Evolutionary conservation across 2,329 filamentous ascomycete genomes (phyloP).

Genomic region (Magnaporthales sp.): DNA sequence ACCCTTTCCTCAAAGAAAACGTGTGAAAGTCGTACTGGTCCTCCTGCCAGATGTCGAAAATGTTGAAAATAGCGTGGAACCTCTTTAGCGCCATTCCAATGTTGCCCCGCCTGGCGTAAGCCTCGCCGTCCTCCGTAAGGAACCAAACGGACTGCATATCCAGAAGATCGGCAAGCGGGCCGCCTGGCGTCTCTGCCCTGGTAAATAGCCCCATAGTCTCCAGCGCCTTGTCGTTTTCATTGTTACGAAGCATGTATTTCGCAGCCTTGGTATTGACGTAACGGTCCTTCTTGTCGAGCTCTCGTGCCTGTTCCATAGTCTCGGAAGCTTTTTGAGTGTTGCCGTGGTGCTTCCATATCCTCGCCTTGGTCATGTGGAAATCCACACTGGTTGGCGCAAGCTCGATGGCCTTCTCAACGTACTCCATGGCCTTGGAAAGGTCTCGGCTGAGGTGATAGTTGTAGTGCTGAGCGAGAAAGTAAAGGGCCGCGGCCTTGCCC

Average conservation of each 20-base stretch:
- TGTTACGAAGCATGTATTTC: constrained; percentile 91
- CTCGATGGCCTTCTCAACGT: constrained; percentile 75
- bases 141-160: constrained; percentile 99
- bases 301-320: constrained; percentile 79
- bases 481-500: constrained; percentile 74
- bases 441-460: constrained; percentile 86
- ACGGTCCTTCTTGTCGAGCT: constrained; percentile 80
- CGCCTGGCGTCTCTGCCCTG: constrained; percentile 77
- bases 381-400: constrained; percentile 76
- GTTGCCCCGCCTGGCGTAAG: constrained; percentile 75
- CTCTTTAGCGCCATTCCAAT: constrained; percentile 83
- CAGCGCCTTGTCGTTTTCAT: constrained; percentile 79
- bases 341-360: constrained; percentile 87
- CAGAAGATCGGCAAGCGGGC: constrained; percentile 80
- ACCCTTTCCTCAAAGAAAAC: constrained; percentile 94
- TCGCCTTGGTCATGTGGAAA: constrained; percentile 89
- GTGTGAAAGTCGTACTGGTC: constrained; percentile 99
- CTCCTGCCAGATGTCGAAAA: constrained; percentile 96
- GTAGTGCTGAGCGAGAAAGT: constrained; percentile 95
- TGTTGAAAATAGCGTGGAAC: constrained; percentile 78
- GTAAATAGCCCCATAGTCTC: constrained; percentile 93
- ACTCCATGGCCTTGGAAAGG: constrained; percentile 70
- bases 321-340: constrained; percentile 72
- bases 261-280: constrained; percentile 98
- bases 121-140: constrained; percentile 88